Evolutionary conservation across 345 rosid genomes (phyloP).

Genomic region (Bruguiera sexangula): DNA sequence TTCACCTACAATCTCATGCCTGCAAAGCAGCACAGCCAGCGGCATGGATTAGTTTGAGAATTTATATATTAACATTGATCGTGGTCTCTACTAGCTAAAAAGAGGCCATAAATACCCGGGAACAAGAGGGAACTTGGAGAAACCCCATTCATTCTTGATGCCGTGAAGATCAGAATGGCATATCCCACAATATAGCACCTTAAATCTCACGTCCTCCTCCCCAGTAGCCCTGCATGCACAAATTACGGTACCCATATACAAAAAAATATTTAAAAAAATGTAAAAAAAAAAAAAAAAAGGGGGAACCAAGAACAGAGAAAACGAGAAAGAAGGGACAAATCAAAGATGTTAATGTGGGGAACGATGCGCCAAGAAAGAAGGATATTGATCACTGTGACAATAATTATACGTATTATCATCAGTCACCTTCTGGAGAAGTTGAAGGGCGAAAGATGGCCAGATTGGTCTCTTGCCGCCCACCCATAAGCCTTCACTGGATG

Average conservation of each 20-base stretch:
- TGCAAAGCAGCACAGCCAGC: not conserved
- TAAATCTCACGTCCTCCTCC: conserved; percentile 20
- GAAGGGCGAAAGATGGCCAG: conserved; percentile 49
- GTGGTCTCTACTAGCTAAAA: not conserved
- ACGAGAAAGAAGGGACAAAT: too few species aligned
- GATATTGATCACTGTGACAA: too few species aligned
- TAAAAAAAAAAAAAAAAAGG: too few species aligned
- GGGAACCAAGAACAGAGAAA: too few species aligned
- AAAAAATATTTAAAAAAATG: too few species aligned
- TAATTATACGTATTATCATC: too few species aligned
- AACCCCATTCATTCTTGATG: conserved; percentile 20
- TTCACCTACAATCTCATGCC: conserved; percentile 17
- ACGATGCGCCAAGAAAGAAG: too few species aligned
- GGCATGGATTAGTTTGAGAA: not conserved
- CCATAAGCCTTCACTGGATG: conserved; percentile 39
- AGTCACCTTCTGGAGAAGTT: conserved; percentile 47
- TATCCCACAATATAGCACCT: conserved; percentile 19
- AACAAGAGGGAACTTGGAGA: conserved; percentile 11
- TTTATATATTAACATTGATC: not conserved
- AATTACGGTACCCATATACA: too few species aligned
- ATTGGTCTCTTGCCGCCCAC: conserved; percentile 46
- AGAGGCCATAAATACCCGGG: not conserved
- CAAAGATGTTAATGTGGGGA: too few species aligned
- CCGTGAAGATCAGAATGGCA: conserved; percentile 22
- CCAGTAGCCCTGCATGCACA: conserved; percentile 6